phyloP scores from a whole-genome alignment of 805 yeast species.

The Tetrapisispora taiwanensis region DNA sequence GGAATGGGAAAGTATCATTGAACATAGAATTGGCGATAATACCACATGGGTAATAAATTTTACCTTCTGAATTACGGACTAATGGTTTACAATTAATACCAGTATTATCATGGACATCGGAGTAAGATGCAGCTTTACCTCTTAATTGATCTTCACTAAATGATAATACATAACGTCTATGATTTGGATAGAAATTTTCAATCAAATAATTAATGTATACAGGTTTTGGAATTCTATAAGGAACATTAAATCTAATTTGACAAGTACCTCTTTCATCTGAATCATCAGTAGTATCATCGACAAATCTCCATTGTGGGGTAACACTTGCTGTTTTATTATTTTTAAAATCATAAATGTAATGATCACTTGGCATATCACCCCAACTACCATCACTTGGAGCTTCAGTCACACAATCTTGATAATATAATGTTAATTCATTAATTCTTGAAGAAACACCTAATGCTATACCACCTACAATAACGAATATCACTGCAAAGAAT shows the following conservation, averaged over 20 bases:
- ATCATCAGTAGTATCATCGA: slow-evolving; percentile 35
- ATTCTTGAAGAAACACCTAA: slow-evolving; percentile 60
- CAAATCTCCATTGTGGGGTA: slow-evolving; percentile 61
- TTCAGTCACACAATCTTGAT: slow-evolving; percentile 53
- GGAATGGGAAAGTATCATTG: slow-evolving; percentile 67
- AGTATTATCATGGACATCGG: slow-evolving; percentile 39
- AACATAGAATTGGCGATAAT: slow-evolving; percentile 85
- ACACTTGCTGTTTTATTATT: slow-evolving; percentile 27
- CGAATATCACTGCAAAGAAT: slow-evolving; percentile 65
- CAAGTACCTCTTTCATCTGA: slow-evolving; percentile 53
- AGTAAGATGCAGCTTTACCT: slow-evolving; percentile 57
- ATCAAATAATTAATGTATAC: slow-evolving; percentile 69
- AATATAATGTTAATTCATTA: slow-evolving; percentile 63
- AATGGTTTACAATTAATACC: slow-evolving; percentile 59
- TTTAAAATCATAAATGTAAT: slow-evolving; percentile 49
- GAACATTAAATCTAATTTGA: slow-evolving; percentile 61
- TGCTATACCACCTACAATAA: slow-evolving; percentile 84
- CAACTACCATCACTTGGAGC: slow-evolving; percentile 38
- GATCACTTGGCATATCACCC: slow-evolving; percentile 45
- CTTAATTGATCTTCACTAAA: slow-evolving; percentile 77
- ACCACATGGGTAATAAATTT: slow-evolving; percentile 86
- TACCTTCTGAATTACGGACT: slow-evolving; percentile 40
- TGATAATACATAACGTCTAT: slow-evolving; percentile 83
- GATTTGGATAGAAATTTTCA: slow-evolving; percentile 88
- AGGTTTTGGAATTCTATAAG: slow-evolving; percentile 62